Conservation (phyloP, 345 rosid species). For the Alliaria petiolata region DNA sequence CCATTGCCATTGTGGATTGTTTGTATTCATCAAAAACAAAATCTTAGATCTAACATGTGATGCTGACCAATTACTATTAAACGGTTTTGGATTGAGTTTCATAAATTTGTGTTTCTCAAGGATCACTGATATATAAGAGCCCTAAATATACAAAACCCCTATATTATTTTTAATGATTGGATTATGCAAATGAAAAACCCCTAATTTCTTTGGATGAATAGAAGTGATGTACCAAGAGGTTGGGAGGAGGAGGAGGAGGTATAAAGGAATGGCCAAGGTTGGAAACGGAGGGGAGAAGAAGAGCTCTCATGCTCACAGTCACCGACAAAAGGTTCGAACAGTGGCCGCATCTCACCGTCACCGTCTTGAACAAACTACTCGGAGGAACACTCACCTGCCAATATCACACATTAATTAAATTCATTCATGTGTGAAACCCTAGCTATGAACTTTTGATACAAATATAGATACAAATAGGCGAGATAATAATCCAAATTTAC, state of each 20-base stretch:
- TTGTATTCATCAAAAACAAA: neutral
- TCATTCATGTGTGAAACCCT: neutral
- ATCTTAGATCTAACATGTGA: neutral
- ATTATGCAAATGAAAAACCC: neutral
- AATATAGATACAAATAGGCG: neutral
- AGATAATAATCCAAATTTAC: conserved; percentile 37
- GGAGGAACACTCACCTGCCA: conserved; percentile 91
- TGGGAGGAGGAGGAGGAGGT: conserved; percentile 39
- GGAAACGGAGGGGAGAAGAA: conserved; percentile 64
- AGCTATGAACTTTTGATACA: neutral
- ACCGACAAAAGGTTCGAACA: conserved; percentile 71
- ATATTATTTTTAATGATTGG: neutral
- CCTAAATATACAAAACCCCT: too few relatives aligned
- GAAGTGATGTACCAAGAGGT: conserved; percentile 10
- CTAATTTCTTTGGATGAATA: neutral
- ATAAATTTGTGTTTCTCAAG: neutral
- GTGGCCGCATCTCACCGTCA: conserved; percentile 94
- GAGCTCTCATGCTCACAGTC: conserved; percentile 65
- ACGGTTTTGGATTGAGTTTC: conserved; percentile 1
- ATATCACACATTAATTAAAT: neutral
- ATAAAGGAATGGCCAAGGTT: conserved; percentile 65
- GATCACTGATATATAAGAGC: neutral
- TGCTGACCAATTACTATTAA: neutral
- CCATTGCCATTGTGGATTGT: neutral
- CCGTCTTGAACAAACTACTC: conserved; percentile 86